These are phyloP conservation scores for Soucietia sequanensis DNA, from an alignment of 805 yeast species.

Conservation along the genomic window DNA sequence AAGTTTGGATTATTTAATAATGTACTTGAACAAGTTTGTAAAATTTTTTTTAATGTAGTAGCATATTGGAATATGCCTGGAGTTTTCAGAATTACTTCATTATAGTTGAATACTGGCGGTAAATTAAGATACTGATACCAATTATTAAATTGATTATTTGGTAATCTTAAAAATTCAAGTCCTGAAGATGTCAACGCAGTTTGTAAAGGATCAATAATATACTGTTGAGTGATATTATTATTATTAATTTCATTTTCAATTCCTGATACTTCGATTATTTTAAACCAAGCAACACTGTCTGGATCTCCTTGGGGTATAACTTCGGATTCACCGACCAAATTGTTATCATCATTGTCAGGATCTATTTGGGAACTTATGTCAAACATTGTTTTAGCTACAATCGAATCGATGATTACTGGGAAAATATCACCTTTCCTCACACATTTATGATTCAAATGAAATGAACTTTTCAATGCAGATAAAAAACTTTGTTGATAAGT, in stretches of 20 bases:
- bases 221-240: slow-evolving; percentile 34
- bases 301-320: slow-evolving; percentile 60
- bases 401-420: slow-evolving; percentile 74
- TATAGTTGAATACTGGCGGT: slow-evolving; percentile 39
- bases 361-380: slow-evolving; percentile 18
- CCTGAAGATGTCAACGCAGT: slow-evolving; percentile 75
- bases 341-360: slow-evolving; percentile 17
- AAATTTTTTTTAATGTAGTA: slow-evolving; percentile 48
- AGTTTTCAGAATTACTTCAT: slow-evolving; percentile 13
- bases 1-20: slow-evolving; percentile 22
- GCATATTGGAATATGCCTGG: slow-evolving; percentile 46
- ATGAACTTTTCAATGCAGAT: slow-evolving; percentile 57
- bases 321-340: slow-evolving; percentile 13
- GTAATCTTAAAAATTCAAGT: slow-evolving; percentile 38
- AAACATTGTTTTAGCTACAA: slow-evolving; percentile 57
- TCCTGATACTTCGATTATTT: slow-evolving; percentile 53
- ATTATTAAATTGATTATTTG: slow-evolving; percentile 31
- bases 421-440: slow-evolving; percentile 66
- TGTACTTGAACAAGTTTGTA: slow-evolving; percentile 47
- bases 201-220: slow-evolving; percentile 60
- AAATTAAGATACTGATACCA: slow-evolving; percentile 52
- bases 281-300: slow-evolving; percentile 84
- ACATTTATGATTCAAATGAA: slow-evolving; percentile 57
- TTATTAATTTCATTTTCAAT: no score
- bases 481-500: slow-evolving; percentile 60